Conservation (phyloP, 2,329 filamentous ascomycete genomes). For the Graphilbum fragrans region DNA sequence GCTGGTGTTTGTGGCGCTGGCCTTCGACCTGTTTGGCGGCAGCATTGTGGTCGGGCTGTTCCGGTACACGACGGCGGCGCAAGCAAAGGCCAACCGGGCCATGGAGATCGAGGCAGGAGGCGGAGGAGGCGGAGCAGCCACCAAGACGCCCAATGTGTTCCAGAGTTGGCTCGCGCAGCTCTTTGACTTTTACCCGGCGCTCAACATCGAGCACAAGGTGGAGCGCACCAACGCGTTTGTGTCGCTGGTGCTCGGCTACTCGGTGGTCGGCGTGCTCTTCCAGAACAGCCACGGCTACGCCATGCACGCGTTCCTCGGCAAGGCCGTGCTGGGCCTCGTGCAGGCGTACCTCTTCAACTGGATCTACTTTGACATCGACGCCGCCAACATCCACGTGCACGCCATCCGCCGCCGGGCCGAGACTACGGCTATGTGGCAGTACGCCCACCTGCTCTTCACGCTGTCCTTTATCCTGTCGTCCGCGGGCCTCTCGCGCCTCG, state of each 20-base stretch:
- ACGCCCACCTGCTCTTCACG: constrained; percentile 48
- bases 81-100: constrained; percentile 9
- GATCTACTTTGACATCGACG: constrained; percentile 54
- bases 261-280: constrained; percentile 48
- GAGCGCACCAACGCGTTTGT: constrained; percentile 54
- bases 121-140: not conserved
- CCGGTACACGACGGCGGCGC: constrained; percentile 12
- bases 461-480: constrained; percentile 50
- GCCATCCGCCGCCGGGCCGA: constrained; percentile 38
- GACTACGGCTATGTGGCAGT: constrained; percentile 37
- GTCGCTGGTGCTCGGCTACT: constrained; percentile 52
- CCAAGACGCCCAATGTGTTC: not conserved
- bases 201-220: constrained; percentile 55
- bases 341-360: constrained; percentile 50
- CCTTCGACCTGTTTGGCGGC: constrained; percentile 38
- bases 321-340: constrained; percentile 44
- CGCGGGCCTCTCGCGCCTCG: constrained; percentile 43
- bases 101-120: constrained; percentile 4
- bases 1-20: constrained; percentile 43
- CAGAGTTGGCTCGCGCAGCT: constrained; percentile 17
- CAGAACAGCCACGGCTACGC: constrained; percentile 39
- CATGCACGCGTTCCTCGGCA: constrained; percentile 48
- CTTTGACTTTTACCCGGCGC: constrained; percentile 48
- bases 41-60: constrained; percentile 29
- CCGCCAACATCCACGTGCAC: constrained; percentile 41